phyloP scores from a whole-genome alignment of 331 rosid genomes.

The Rhamnella rubrinervis region DNA sequence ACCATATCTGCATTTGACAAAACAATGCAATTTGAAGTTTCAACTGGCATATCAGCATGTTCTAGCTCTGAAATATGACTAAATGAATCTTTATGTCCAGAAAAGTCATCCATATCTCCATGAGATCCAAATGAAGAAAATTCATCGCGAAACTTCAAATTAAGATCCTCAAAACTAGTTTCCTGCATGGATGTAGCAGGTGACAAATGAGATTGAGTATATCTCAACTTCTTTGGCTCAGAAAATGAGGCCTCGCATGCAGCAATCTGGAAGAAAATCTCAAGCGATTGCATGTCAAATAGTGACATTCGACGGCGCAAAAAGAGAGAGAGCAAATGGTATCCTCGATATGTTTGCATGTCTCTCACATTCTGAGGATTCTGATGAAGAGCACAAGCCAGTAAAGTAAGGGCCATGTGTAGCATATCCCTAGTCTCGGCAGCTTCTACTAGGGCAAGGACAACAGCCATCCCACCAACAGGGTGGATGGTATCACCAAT shows the following conservation, averaged over 20 bases:
- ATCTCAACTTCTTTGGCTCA: conserved; percentile 82
- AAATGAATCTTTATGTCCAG: conserved; percentile 81
- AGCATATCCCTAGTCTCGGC: conserved; percentile 95
- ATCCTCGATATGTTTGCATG: conserved; percentile 93
- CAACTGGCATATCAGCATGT: conserved; percentile 67
- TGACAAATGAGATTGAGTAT: conserved; percentile 48
- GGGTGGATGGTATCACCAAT: conserved; percentile 85
- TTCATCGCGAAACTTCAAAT: conserved; percentile 86
- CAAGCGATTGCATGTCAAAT: conserved; percentile 96
- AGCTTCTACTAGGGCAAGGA: conserved; percentile 93
- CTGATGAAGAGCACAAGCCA: conserved; percentile 91
- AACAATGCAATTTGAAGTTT: conserved; percentile 96
- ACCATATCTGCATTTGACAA: conserved; percentile 99
- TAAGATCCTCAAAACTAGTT: conserved; percentile 66
- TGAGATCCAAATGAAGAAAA: conserved; percentile 87
- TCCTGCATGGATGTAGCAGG: conserved; percentile 61
- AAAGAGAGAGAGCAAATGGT: conserved; percentile 94
- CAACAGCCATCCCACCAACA: conserved; percentile 91
- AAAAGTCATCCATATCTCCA: conserved; percentile 91
- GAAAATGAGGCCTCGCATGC: conserved; percentile 99
- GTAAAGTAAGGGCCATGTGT: conserved; percentile 88
- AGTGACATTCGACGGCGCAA: conserved; percentile 85
- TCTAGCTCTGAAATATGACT: conserved; percentile 97
- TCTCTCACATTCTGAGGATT: conserved; percentile 90
- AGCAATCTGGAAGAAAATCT: conserved; percentile 95